These are phyloP conservation scores for Penicillium odoratum DNA, from an alignment of 495 filamentous ascomycete genomes.

Conservation along the genomic window DNA sequence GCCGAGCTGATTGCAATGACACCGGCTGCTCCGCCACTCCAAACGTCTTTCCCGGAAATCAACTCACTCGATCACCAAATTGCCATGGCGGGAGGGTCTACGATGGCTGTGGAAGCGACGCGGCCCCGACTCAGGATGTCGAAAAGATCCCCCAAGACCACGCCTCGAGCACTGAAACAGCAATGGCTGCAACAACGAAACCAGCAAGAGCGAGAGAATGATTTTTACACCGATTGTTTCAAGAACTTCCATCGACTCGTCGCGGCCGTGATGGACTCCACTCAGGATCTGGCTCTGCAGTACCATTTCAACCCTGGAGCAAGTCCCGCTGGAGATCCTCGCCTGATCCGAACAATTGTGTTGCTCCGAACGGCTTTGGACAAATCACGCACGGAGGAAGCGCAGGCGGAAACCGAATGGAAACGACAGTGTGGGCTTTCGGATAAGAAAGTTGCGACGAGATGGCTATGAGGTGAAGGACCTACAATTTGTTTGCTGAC, in stretches of 20 bases:
- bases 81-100: background rate
- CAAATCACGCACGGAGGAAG: background rate
- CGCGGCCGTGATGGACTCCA: background rate
- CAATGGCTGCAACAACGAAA: background rate
- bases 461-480: background rate
- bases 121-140: background rate
- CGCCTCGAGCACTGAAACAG: background rate
- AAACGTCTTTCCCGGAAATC: background rate
- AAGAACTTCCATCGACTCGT: background rate
- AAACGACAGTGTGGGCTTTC: background rate
- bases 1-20: background rate
- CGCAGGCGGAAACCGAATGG: background rate
- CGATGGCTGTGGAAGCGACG: background rate
- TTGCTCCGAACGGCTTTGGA: background rate
- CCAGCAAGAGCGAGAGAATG: background rate
- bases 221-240: background rate
- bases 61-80: background rate
- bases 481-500: background rate
- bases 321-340: background rate
- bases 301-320: background rate
- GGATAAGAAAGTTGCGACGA: background rate
- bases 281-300: background rate
- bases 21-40: background rate
- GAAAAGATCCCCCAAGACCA: background rate
- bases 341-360: background rate